Conservation (phyloP, 2,329 filamentous ascomycete genomes). For the Harringtonia aguacate region DNA sequence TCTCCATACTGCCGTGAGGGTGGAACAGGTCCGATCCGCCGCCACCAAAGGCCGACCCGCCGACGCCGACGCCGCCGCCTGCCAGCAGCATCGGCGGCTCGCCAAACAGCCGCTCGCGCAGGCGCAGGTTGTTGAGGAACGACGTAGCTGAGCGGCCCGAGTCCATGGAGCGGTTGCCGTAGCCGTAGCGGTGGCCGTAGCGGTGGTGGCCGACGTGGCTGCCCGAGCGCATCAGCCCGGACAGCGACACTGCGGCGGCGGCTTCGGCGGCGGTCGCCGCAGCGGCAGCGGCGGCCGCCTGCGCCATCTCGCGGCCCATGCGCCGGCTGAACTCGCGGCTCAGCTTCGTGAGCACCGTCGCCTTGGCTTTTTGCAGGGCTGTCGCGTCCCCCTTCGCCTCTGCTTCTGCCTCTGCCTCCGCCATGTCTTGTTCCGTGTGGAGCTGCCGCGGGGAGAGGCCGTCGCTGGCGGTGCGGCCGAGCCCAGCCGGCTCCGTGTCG, state of each 20-base stretch:
- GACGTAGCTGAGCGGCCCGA: conserved; percentile 12
- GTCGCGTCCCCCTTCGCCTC: conserved; percentile 40
- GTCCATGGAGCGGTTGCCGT: background rate
- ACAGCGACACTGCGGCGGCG: conserved; percentile 13
- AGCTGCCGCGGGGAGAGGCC: conserved; percentile 48
- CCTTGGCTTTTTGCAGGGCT: conserved; percentile 47
- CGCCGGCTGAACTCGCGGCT: conserved; percentile 35
- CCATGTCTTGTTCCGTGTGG: conserved; percentile 45
- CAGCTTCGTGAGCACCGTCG: conserved; percentile 48
- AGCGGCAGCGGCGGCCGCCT: conserved; percentile 1
- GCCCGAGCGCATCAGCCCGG: conserved; percentile 11
- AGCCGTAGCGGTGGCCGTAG: background rate
- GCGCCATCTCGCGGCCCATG: conserved; percentile 10
- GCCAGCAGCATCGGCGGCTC: conserved; percentile 4
- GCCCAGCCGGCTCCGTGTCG: background rate
- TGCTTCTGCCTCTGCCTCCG: conserved; percentile 38
- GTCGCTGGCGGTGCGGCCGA: conserved; percentile 19
- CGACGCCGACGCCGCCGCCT: background rate
- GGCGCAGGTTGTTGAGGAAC: conserved; percentile 24
- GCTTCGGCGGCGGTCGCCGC: conserved; percentile 5
- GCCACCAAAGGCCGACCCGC: conserved; percentile 3
- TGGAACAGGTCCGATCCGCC: conserved; percentile 6
- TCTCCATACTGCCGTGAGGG: conserved; percentile 35
- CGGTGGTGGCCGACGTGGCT: conserved; percentile 6
- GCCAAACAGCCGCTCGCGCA: conserved; percentile 32